A percentile compares a stretch with the other conserved stretches of the same genome.
phyloP scores from a whole-genome alignment of 176 grass and related monocot species.

The Thalia dealbata region DNA sequence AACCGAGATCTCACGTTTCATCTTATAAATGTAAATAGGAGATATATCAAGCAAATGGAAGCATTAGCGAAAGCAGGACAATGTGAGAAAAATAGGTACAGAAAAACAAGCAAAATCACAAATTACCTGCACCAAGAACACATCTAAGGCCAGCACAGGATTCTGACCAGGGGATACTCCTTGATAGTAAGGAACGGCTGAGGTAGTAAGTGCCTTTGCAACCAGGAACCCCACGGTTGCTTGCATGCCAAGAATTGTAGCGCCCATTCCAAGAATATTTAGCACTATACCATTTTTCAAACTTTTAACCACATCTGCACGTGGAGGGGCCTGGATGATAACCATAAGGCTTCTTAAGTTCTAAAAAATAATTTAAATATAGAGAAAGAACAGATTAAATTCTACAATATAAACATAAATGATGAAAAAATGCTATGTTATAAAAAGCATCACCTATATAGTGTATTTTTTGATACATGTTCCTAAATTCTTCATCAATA shows the following conservation, averaged over 20 bases:
- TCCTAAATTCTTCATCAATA: neutral
- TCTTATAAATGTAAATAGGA: too few relatives aligned
- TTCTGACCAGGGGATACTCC: slow-evolving; percentile 66
- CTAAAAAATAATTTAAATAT: neutral
- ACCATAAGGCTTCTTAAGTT: neutral
- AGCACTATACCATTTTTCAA: slow-evolving; percentile 61
- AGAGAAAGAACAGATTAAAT: neutral
- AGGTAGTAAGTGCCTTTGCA: slow-evolving; percentile 67
- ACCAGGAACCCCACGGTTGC: slow-evolving; percentile 69
- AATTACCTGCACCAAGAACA: slow-evolving; percentile 80
- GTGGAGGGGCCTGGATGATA: slow-evolving; percentile 67
- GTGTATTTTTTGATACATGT: neutral
- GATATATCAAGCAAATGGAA: neutral
- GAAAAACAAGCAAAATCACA: neutral
- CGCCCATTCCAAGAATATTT: slow-evolving; percentile 79
- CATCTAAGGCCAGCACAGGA: slow-evolving; percentile 76
- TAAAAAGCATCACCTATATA: neutral
- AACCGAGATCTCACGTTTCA: too few relatives aligned
- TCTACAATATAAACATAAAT: neutral
- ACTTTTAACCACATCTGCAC: slow-evolving; percentile 59
- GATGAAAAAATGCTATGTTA: neutral
- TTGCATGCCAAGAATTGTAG: slow-evolving; percentile 81
- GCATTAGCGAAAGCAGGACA: neutral
- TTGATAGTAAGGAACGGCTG: slow-evolving; percentile 69
- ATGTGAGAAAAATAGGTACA: neutral